Conservation (phyloP, 2,329 filamentous ascomycete species). For the Lasiodiplodia gonubiensis region DNA sequence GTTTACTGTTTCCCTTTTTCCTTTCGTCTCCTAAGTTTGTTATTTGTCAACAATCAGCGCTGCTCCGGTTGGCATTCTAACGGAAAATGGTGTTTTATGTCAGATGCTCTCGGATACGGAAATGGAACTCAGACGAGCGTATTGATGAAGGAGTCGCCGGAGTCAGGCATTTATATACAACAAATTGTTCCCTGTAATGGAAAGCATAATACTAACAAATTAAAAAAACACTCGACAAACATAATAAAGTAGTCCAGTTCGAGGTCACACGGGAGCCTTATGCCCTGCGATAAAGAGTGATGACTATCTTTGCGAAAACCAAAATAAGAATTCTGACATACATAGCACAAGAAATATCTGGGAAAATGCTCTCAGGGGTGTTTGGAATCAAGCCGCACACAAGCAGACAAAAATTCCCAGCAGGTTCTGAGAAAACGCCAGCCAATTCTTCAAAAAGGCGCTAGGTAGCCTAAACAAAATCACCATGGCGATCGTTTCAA, state of each 20-base stretch:
- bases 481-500: no score
- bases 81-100: constrained; percentile 22
- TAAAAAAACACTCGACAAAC: constrained; percentile 12
- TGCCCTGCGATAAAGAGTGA: not conserved
- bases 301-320: not conserved
- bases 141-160: constrained; percentile 23
- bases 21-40: not conserved
- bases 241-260: not conserved
- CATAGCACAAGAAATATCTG: not conserved
- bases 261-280: not conserved
- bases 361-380: not conserved
- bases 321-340: not conserved
- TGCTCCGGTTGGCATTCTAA: constrained; percentile 25
- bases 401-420: no score
- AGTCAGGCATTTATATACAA: constrained; percentile 27
- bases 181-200: constrained; percentile 26
- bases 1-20: not conserved
- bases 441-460: no score
- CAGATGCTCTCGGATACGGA: constrained; percentile 18
- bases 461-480: no score
- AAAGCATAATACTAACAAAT: constrained; percentile 25
- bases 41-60: constrained; percentile 21
- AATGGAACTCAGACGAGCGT: constrained; percentile 24
- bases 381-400: no score
- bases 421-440: no score